These are phyloP conservation scores for Nakazawaea populi DNA, from an alignment of 805 yeast genomes.

Conservation along the genomic window DNA sequence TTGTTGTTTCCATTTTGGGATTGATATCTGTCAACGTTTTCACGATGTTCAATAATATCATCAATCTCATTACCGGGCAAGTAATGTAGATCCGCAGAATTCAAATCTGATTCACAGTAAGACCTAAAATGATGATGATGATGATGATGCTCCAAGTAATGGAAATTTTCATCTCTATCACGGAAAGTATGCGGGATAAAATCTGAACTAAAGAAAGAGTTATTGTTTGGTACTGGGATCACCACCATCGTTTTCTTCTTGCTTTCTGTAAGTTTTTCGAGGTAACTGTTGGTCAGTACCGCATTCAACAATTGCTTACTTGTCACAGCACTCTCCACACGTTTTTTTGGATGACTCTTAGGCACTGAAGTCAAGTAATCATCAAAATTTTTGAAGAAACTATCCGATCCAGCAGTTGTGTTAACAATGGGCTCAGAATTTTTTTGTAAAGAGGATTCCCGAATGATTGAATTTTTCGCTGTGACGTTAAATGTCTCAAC, in stretches of 20 bases:
- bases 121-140: background rate
- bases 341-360: background rate
- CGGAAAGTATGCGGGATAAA: background rate
- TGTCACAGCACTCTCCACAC: background rate
- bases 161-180: background rate
- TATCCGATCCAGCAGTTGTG: background rate
- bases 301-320: slow-evolving; percentile 9
- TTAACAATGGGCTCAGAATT: background rate
- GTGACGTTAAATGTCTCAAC: slow-evolving; percentile 1
- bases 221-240: background rate
- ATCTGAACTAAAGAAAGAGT: background rate
- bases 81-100: background rate
- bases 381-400: background rate
- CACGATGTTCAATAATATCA: no score
- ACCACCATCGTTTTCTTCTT: background rate
- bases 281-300: slow-evolving; percentile 6
- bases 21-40: background rate
- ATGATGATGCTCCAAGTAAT: background rate
- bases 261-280: background rate
- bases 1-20: background rate
- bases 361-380: background rate
- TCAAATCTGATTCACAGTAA: background rate
- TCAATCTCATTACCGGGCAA: no score
- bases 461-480: background rate
- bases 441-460: background rate